Evolutionary conservation across 371 early-diverging fungal species (phyloP).

Genomic region (Fennellomyces sp.): DNA sequence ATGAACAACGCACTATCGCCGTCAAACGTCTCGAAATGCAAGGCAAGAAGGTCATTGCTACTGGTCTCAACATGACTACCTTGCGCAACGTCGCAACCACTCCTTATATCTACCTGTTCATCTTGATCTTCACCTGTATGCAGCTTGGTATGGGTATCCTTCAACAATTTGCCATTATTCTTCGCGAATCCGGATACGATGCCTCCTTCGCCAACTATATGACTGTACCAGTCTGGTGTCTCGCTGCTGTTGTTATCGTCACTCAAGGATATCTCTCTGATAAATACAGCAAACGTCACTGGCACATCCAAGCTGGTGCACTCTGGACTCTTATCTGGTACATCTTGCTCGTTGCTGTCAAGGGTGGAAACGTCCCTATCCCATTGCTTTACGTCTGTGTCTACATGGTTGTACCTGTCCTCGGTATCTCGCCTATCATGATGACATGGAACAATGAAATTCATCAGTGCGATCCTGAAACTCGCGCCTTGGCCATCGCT

Average conservation of each 20-base stretch:
- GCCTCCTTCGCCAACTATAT: constrained; percentile 45
- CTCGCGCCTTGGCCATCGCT: constrained; percentile 47
- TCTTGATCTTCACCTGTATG: constrained; percentile 41
- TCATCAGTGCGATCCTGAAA: constrained; percentile 31
- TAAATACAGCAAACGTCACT: constrained; percentile 32
- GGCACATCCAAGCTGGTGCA: constrained; percentile 41
- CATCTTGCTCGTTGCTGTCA: constrained; percentile 60
- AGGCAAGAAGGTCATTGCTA: constrained; percentile 22
- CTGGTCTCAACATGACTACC: constrained; percentile 21
- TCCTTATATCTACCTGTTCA: constrained; percentile 40
- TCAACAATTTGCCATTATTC: constrained; percentile 43
- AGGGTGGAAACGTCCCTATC: constrained; percentile 33
- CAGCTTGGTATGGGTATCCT: constrained; percentile 52
- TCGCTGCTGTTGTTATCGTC: constrained; percentile 44
- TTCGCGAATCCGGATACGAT: constrained; percentile 30
- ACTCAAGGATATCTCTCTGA: constrained; percentile 46
- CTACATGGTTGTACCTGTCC: constrained; percentile 36
- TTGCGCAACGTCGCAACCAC: constrained; percentile 41
- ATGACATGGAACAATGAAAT: constrained; percentile 46
- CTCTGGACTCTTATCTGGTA: constrained; percentile 43
- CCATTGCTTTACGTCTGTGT: constrained; percentile 34
- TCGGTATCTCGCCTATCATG: constrained; percentile 38
- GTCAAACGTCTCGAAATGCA: constrained; percentile 45
- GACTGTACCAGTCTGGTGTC: constrained; percentile 46
- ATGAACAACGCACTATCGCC: constrained; percentile 55